These are phyloP conservation scores for Wickerhamomyces bovis DNA, from an alignment of 805 yeast genomes.

Conservation along the genomic window DNA sequence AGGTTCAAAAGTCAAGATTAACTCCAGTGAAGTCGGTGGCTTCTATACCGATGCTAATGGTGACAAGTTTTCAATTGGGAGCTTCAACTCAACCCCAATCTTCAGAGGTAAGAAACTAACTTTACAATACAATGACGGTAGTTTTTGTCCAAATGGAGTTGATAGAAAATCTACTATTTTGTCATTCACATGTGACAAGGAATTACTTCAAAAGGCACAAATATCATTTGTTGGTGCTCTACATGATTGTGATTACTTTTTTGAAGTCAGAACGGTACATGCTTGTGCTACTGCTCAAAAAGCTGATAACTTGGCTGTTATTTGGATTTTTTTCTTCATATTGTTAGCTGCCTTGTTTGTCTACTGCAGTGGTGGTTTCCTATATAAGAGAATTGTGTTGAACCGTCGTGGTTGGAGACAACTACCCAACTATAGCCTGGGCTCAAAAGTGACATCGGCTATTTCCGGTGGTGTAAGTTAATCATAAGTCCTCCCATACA, in stretches of 20 bases:
- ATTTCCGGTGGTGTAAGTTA: conserved; percentile 23
- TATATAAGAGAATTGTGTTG: conserved; percentile 30
- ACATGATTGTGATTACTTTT: conserved; percentile 75
- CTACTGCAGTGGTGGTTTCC: conserved; percentile 37
- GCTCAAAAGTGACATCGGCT: conserved; percentile 21
- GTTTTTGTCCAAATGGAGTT: conserved; percentile 50
- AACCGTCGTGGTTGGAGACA: conserved; percentile 32
- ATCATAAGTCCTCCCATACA: neutral
- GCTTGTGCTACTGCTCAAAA: conserved; percentile 81
- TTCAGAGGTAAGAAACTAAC: conserved; percentile 69
- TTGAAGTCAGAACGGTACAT: conserved; percentile 77
- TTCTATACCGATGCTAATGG: conserved; percentile 44
- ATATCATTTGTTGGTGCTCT: conserved; percentile 64
- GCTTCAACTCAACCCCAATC: conserved; percentile 51
- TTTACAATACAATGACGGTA: conserved; percentile 66
- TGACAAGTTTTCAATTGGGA: conserved; percentile 51
- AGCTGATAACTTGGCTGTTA: conserved; percentile 55
- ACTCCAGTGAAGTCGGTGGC: conserved; percentile 48
- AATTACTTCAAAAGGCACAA: conserved; percentile 56
- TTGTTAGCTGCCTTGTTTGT: conserved; percentile 35
- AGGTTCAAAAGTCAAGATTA: conserved; percentile 14
- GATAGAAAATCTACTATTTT: conserved; percentile 58
- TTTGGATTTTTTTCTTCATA: conserved; percentile 59
- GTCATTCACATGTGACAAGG: conserved; percentile 75
- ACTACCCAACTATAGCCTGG: conserved; percentile 24